Base-by-base conservation (phyloP, 495 filamentous ascomycete species). In the Aspergillus sparsus region DNA sequence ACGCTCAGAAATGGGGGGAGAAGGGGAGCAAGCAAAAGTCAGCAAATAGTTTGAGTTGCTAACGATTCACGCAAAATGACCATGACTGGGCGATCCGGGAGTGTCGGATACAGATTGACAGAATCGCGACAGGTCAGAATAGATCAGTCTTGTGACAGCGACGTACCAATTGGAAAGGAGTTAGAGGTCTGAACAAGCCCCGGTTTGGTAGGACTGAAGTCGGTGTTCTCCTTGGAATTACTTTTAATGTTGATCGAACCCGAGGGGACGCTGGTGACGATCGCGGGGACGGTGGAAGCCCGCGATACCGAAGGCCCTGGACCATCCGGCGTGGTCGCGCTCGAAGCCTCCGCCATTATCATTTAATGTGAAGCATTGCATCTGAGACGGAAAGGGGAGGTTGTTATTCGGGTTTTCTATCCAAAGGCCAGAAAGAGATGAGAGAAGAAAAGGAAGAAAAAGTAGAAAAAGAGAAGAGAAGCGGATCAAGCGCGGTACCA, bases 291-390 rank as follows among this genome's bases (percentile, higher is more conserved):
- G 7, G 57, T 55, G 46, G 57, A 54, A 58, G 61, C 56, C 59
- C 63, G 66, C 50, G 60, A 61, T 33, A 57, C 62, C 55, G 64
- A 62, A 39, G 58, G 59, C 50, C 58, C 39, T 57, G 36, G 58
- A 50, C 34, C 55, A 52, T 67, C 63, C 49, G 57, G 65, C 55
- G 65, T 61, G 58, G 59, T 54, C 53, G 60, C 59, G 61, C 59
- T 65, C 65, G 59, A 62, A 66, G 49, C 68, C 68, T 69, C 67
- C 60, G 68, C 62, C 71, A 73, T 73, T 56, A 60, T 68, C 56
- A 41, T 37, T 55, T 49, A 51, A 57, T 32, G 21, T 27, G 21
- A 27, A 27, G 21, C 44, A 45, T 67, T 56, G 58, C 68, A 68
- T 67, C 56, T 45, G 35, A 53, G 44, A 41, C 10, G 35, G 49